These are phyloP conservation scores for Cladorrhinum samala DNA, from an alignment of 495 filamentous ascomycete species.

Conservation along the genomic window DNA sequence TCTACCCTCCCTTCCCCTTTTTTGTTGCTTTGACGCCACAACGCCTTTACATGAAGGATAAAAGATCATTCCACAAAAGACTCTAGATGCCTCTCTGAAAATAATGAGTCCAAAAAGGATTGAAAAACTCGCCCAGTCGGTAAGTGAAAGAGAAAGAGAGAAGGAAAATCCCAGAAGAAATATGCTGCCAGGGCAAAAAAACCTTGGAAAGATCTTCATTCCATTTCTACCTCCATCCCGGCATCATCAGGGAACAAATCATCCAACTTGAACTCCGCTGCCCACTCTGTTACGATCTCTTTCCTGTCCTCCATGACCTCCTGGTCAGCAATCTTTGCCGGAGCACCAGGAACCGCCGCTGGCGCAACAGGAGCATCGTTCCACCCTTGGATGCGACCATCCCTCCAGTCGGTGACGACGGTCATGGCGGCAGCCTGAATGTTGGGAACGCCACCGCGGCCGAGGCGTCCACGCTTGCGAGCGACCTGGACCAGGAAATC, in stretches of 20 bases:
- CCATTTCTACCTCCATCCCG: constrained; percentile 37
- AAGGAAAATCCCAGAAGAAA: too few species aligned
- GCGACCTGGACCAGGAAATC: constrained; percentile 94
- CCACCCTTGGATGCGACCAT: constrained; percentile 94
- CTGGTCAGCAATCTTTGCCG: constrained; percentile 22
- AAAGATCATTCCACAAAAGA: neutral
- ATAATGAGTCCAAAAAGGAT: neutral
- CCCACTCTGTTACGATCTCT: constrained; percentile 88
- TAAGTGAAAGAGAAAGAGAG: too few species aligned
- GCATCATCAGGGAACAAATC: constrained; percentile 64
- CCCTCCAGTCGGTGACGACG: constrained; percentile 91
- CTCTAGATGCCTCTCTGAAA: neutral
- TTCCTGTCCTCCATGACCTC: constrained; percentile 59
- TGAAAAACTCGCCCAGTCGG: constrained; percentile 2
- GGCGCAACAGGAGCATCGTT: constrained; percentile 62
- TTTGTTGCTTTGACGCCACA: constrained; percentile 15
- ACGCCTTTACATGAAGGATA: constrained; percentile 8
- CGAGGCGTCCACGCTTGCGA: constrained; percentile 80
- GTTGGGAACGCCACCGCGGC: constrained; percentile 88
- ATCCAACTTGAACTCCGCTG: constrained; percentile 91
- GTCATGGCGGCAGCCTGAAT: constrained; percentile 79
- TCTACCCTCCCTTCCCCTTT: neutral
- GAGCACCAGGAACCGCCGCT: constrained; percentile 38
- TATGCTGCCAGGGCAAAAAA: too few species aligned
- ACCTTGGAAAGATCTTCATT: too few species aligned